Conservation (phyloP, 2,329 filamentous ascomycete species). For the Dactylonectria estremocensis region DNA sequence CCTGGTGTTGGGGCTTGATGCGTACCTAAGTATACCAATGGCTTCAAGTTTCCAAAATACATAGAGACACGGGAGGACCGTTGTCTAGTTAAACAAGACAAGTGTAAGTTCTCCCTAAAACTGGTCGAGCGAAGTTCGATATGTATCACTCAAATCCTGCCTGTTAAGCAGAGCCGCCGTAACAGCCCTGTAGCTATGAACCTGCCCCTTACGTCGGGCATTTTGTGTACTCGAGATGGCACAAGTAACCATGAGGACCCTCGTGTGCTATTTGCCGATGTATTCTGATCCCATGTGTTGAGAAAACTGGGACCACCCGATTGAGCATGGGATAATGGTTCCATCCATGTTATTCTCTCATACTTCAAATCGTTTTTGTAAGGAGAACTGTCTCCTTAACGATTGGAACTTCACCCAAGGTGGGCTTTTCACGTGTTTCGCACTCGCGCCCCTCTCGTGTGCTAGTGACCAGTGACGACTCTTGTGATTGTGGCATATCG, state of each 20-base stretch:
- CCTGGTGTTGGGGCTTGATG: too few relatives aligned
- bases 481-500: background rate
- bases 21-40: too few relatives aligned
- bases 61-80: background rate
- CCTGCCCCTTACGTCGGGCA: background rate
- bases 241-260: too few relatives aligned
- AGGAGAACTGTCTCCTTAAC: background rate
- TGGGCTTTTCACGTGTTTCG: too few relatives aligned
- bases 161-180: background rate
- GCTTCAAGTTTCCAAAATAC: background rate
- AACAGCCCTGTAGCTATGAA: background rate
- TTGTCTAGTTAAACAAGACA: background rate
- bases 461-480: background rate
- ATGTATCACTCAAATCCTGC: background rate
- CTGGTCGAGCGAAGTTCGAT: background rate
- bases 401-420: background rate
- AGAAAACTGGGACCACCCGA: background rate
- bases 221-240: background rate
- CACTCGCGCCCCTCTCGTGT: background rate
- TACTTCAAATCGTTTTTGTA: background rate
- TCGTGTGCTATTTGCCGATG: background rate
- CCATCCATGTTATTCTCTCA: slow-evolving; percentile 43
- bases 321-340: background rate
- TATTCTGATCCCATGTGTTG: background rate
- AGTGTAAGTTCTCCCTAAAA: background rate